Evolutionary conservation across 2,329 filamentous ascomycete species (phyloP).

Genomic region (Fusarium xylarioides): DNA sequence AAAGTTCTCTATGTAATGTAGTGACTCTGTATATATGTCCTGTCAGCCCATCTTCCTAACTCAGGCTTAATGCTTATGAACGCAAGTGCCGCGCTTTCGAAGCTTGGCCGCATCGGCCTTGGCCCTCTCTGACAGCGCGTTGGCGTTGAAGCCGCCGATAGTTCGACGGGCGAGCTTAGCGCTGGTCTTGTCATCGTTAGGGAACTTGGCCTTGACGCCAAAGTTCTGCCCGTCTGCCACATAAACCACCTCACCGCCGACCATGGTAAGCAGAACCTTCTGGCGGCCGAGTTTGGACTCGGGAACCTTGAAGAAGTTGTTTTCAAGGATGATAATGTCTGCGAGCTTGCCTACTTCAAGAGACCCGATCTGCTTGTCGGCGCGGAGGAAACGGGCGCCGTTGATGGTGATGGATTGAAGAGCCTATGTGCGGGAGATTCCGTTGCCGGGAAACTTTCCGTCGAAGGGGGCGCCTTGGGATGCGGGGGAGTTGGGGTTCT

Average conservation of each 20-base stretch:
- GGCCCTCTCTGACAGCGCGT: conserved; percentile 16
- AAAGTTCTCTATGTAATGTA: background rate
- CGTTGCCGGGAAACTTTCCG: conserved; percentile 32
- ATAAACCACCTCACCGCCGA: conserved; percentile 41
- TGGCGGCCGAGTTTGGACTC: conserved; percentile 38
- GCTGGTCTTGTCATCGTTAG: conserved; percentile 31
- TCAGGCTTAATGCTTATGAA: conserved; percentile 25
- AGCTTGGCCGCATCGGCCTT: conserved; percentile 15
- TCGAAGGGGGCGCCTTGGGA: conserved; percentile 32
- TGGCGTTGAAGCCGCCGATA: conserved; percentile 29
- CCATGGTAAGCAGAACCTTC: conserved; percentile 40
- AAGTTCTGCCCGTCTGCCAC: conserved; percentile 38
- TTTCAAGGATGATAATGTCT: conserved; percentile 39
- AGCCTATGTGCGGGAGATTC: conserved; percentile 34
- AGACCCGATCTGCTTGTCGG: conserved; percentile 39
- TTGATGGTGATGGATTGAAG: conserved; percentile 39
- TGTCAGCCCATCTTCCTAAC: background rate
- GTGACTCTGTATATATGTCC: background rate
- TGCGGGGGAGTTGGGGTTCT: conserved; percentile 40
- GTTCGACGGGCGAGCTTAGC: conserved; percentile 27
- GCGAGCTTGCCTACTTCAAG: conserved; percentile 42
- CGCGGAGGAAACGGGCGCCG: conserved; percentile 37
- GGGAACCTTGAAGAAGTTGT: conserved; percentile 40
- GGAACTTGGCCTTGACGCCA: conserved; percentile 38
- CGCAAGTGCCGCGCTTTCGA: conserved; percentile 31